A percentile compares a stretch with the other conserved stretches of the same genome.
These are phyloP conservation scores for Astrothelium macrocarpum DNA, from an alignment of 495 filamentous ascomycete genomes.

Conservation along the genomic window DNA sequence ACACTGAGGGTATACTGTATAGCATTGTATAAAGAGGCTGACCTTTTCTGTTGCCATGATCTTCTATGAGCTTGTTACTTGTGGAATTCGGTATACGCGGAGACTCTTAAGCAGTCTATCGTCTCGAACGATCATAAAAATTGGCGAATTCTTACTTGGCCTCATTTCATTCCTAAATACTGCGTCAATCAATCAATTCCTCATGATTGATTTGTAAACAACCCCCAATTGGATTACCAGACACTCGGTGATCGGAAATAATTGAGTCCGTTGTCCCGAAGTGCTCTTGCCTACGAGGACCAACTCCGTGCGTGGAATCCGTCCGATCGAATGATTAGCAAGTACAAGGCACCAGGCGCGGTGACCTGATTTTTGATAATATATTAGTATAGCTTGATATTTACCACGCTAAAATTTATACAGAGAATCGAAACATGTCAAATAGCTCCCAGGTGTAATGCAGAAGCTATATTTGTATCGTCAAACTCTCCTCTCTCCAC, in stretches of 20 bases:
- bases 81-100: too few species aligned
- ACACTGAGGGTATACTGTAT: too few species aligned
- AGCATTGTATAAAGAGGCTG: neutral
- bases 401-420: constrained; percentile 3
- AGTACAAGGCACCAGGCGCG: too few species aligned
- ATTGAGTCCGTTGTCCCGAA: neutral
- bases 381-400: neutral
- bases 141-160: too few species aligned
- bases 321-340: too few species aligned
- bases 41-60: neutral
- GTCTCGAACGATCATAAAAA: too few species aligned
- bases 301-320: too few species aligned
- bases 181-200: neutral
- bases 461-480: neutral
- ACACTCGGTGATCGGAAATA: neutral
- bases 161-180: too few species aligned
- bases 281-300: too few species aligned
- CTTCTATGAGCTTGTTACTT: neutral
- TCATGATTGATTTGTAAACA: neutral
- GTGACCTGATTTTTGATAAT: neutral
- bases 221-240: neutral
- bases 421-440: constrained; percentile 8
- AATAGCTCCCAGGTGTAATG: neutral
- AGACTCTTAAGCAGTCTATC: too few species aligned
- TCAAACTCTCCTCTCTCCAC: constrained; percentile 13